Evolutionary conservation across 2,329 filamentous ascomycete genomes (phyloP), one percentile per base, ranked within the genome.

Genomic region (Alternaria rosae): DNA sequence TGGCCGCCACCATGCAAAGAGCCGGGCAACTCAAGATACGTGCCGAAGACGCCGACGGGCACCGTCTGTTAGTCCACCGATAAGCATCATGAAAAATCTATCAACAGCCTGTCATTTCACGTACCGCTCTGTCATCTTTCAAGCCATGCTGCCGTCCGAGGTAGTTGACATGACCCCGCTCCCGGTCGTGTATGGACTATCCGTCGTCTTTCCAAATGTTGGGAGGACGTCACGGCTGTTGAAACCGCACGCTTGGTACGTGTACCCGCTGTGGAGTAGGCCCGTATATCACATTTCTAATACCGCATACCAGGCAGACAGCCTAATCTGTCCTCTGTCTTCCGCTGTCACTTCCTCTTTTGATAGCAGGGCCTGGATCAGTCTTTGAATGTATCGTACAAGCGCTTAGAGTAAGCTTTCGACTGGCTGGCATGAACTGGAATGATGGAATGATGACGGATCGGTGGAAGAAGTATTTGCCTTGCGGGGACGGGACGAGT

Each of bases 1-100:
- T 61, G 59, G 59, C 42, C 41, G 48, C 54, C 45, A 42, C 52
- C 26, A 56, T 45, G 45, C 44, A 20, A 21, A 10, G 1, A 43
- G n/a, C 53, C 54, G 47, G 6, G 30, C 20, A 38, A 38, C 47
- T 21, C 20, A 35, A 51, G 47, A 51, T 51, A 25, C 28, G 20
- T 51, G 20, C 47, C 47, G 28, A 15, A 35, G 28, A 21, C 17
- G 20, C 47, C 30, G 28, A 35, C 30, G 30, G 47, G 23, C 13
- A 6, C 20, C 2, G 30, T 30, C 9, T 51, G 13, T 38, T 11
- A 51, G 20, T n/a, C 30, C n/a, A 35, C 20, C 17, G 13, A 38
- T 10, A 7, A 25, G 47, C 20, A 13, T 51, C 35, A n/a, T 35
- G 15, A 23, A 4, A 17, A 1, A 4, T n/a, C 2, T 35, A 1